Evolutionary conservation across 2,329 filamentous ascomycete genomes (phyloP).

Genomic region (Hypoxylon sp.): DNA sequence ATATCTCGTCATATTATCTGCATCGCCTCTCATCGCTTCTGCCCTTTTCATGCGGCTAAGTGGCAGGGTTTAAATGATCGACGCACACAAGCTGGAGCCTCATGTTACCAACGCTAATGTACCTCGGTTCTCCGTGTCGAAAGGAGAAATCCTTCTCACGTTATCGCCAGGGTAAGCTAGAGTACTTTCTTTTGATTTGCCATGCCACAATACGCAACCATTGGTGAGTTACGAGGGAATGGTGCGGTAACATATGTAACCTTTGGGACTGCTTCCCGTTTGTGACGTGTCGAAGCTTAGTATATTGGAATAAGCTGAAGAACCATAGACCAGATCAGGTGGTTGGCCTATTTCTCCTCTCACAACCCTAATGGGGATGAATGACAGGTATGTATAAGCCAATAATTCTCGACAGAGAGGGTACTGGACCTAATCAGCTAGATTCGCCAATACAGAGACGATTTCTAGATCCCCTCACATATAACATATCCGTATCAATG

Average conservation of each 20-base stretch:
- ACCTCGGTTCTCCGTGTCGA: conserved; percentile 1
- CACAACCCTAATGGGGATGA: background rate
- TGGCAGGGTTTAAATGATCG: conserved; percentile 18
- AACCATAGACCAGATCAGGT: background rate
- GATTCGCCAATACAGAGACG: background rate
- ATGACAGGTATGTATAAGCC: background rate
- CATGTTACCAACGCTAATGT: conserved; percentile 2
- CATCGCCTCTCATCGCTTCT: conserved; percentile 11
- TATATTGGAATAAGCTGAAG: background rate
- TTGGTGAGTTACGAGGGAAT: conserved; percentile 5
- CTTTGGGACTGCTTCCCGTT: background rate
- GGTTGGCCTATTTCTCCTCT: background rate
- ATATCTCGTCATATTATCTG: conserved; percentile 14
- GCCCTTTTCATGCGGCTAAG: background rate
- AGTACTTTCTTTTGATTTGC: background rate
- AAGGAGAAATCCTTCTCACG: conserved; percentile 5
- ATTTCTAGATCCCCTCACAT: background rate
- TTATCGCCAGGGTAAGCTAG: conserved; percentile 11
- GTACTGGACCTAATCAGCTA: background rate
- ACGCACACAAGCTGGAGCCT: conserved; percentile 20
- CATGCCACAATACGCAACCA: background rate
- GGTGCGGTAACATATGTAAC: background rate
- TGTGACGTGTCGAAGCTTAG: conserved; percentile 14
- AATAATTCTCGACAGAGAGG: background rate
- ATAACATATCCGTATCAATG: background rate